Evolutionary conservation across 352 stramenopile species (phyloP), one percentile per base, ranked within the genome.

Genomic region (Pythium brachiatum): DNA sequence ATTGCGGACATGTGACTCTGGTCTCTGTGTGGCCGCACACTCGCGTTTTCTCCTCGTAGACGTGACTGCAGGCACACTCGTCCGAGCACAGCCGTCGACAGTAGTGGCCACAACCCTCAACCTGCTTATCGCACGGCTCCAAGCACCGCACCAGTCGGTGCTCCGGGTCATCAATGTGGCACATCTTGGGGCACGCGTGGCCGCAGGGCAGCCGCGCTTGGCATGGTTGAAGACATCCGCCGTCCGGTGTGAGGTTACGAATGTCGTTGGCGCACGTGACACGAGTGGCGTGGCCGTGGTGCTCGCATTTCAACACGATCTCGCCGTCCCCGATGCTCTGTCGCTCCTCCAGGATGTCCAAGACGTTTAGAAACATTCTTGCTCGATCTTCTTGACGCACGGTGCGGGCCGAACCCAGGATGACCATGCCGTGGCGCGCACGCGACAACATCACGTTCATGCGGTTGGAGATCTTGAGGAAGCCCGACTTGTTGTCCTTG

Each of bases 401-500:
- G 48, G 67, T 93, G 68, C 9, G 44, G n/a, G 52, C 43, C 29
- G 60, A 66, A 29, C 84, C 88, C 21, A 95, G 64, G 2, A 91
- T 41, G n/a, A 81, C 66, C 66, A 89, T 60, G 7, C 74, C 78
- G 50, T 79, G 69, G 54, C 76, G 84, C 16, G 82, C 82, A 56
- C 82, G 71, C 15, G 79, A 91, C 1, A 88, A 68, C 18, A 87
- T 68, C 12, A 91, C 82, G 36, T 89, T 89, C 20, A 91, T 78
- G n/a, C 82, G 70, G 64, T 91, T 87, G 2, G 73, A 72, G 1
- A 69, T 85, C 41, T 79, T 86, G 21, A 94, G 62, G 53, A 95
- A 95, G n/a, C 86, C 86, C 63, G 87, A 85, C n/a, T 64, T 70
- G 57, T 68, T 60, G 13, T 69, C 68, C 21, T 65, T 53, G 62